Evolutionary conservation across 768 basidiomycete species (phyloP).

Genomic region (Suillus brevipes): DNA sequence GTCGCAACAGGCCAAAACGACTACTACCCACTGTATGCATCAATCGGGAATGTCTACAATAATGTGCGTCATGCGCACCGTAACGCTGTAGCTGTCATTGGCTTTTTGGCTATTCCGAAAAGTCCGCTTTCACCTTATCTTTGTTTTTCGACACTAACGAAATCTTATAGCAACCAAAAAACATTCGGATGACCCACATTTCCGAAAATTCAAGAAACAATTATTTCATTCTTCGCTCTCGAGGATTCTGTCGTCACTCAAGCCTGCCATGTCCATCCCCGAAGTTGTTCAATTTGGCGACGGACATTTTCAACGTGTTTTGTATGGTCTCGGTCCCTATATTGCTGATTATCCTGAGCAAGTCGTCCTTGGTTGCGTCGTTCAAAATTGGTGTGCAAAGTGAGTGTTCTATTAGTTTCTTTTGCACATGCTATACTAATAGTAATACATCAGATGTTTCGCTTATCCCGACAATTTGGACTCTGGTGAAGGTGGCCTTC

Average conservation of each 20-base stretch:
- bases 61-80: slow-evolving; percentile 21
- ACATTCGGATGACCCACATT: too few species aligned
- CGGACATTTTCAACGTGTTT: too few species aligned
- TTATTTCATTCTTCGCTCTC: too few species aligned
- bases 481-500: background rate
- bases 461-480: slow-evolving; percentile 1
- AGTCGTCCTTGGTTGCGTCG: slow-evolving; percentile 3
- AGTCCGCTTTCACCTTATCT: too few species aligned
- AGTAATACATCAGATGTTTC: background rate
- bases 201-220: too few species aligned
- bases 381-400: slow-evolving; percentile 39
- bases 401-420: slow-evolving; percentile 12
- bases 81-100: slow-evolving; percentile 16
- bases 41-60: slow-evolving; percentile 22
- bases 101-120: slow-evolving; percentile 24
- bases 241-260: too few species aligned
- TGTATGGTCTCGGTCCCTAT: background rate
- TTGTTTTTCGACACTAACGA: too few species aligned
- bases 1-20: too few species aligned
- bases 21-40: slow-evolving; percentile 7
- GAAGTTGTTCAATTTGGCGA: too few species aligned
- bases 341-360: background rate
- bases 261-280: too few species aligned
- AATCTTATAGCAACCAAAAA: too few species aligned
- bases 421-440: background rate